A percentile compares a stretch with the other conserved stretches of the same genome.
These are phyloP conservation scores for Coemansia sp. DNA, from an alignment of 192 early-diverging fungal genomes.

Conservation along the genomic window DNA sequence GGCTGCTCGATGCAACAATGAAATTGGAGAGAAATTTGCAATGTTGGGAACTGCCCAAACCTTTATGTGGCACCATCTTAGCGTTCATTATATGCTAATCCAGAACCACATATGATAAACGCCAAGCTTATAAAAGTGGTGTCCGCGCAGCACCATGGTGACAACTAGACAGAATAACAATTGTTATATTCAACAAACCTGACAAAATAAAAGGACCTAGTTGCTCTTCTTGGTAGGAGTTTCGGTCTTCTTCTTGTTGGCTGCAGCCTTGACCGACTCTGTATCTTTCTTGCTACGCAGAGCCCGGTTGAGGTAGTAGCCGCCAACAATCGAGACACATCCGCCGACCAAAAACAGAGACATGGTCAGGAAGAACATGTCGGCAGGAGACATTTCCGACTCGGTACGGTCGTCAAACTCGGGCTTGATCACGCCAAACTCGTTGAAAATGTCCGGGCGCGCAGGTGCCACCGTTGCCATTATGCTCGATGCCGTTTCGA, in stretches of 20 bases:
- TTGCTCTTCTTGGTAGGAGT: conserved; percentile 16
- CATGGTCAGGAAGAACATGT: conserved; percentile 55
- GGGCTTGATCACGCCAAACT: conserved; percentile 51
- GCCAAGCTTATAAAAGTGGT: too few species aligned
- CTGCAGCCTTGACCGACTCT: conserved; percentile 29
- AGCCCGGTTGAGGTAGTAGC: conserved; percentile 53
- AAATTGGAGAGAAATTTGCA: too few species aligned
- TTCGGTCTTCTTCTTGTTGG: conserved; percentile 19
- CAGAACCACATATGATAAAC: too few species aligned
- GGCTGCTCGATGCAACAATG: too few species aligned
- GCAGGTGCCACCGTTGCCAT: conserved; percentile 27
- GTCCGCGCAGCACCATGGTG: too few species aligned
- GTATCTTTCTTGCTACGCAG: conserved; percentile 38
- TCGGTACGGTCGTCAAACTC: conserved; percentile 51
- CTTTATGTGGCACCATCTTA: too few species aligned
- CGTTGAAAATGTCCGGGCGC: conserved; percentile 42
- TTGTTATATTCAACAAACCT: too few species aligned
- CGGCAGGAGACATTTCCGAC: conserved; percentile 54
- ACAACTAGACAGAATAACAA: too few species aligned
- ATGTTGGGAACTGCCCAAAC: too few species aligned
- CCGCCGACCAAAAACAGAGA: conserved; percentile 55
- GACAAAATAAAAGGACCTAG: background rate
- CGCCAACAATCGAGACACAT: conserved; percentile 52
- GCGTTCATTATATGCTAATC: too few species aligned
- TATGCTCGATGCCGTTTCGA: conserved; percentile 37